phyloP scores from a whole-genome alignment of 108 stramenopile genomes.

The Skeletonema potamos region DNA sequence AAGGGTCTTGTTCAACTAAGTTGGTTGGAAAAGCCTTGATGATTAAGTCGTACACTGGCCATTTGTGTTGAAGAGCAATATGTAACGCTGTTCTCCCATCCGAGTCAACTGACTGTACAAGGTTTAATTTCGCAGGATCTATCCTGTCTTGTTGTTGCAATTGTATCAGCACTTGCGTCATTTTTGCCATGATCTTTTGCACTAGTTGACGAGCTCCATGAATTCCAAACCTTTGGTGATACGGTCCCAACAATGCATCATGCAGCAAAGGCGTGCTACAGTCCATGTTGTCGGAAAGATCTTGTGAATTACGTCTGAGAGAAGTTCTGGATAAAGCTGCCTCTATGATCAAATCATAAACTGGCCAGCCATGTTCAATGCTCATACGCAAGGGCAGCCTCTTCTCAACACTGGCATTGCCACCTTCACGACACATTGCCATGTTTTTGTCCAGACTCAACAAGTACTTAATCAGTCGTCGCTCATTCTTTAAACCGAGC shows the following conservation, averaged over 20 bases:
- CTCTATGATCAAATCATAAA: conserved; percentile 40
- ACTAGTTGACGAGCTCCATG: conserved; percentile 45
- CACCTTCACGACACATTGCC: conserved; percentile 29
- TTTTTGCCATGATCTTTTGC: conserved; percentile 27
- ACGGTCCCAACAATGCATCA: conserved; percentile 38
- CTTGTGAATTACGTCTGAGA: neutral
- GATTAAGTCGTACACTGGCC: conserved; percentile 43
- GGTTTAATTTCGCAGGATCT: conserved; percentile 1
- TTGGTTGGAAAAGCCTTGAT: conserved; percentile 15
- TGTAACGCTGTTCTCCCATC: conserved; percentile 31
- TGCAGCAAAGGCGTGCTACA: conserved; percentile 24
- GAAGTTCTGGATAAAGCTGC: conserved; percentile 18
- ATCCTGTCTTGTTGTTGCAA: neutral
- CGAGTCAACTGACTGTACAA: conserved; percentile 13
- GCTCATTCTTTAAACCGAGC: conserved; percentile 36
- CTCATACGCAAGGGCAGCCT: conserved; percentile 38
- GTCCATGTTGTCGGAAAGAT: conserved; percentile 9
- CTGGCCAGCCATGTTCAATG: conserved; percentile 45
- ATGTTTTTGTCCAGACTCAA: conserved; percentile 26
- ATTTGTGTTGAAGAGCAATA: conserved; percentile 32
- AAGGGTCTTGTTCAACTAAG: conserved; percentile 29
- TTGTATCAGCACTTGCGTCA: neutral
- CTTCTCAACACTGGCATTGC: conserved; percentile 2
- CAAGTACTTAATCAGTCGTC: conserved; percentile 41
- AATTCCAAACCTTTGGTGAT: conserved; percentile 39